Base-by-base conservation (phyloP, 805 yeast genomes). In the Danielia reshetovae region DNA sequence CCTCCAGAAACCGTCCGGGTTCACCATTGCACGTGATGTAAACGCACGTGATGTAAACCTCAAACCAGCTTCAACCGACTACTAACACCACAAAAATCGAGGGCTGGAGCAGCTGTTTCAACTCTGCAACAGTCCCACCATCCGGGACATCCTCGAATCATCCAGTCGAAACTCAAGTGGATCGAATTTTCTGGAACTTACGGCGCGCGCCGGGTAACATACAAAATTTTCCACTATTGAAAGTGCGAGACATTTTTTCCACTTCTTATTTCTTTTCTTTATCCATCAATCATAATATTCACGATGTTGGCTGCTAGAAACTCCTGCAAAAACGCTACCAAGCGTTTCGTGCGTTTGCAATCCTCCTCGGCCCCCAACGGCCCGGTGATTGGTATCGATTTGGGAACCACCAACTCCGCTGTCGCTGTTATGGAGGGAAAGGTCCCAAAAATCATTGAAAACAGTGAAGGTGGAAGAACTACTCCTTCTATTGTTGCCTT, bases 401-500 rank as follows among this genome's bases (percentile, higher is more conserved):
- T 85, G 55, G 94, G 94, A 54, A 85, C 94, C 59, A 85, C 94
- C 59, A 85, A 85, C 70, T 85, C 94, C 22, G 94, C 94, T 36
- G 94, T 85, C 27, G 94, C 94, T 35, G 65, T 84, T 35, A 77
- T 85, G 79, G 89, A 84, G 63, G 85, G 87, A 45, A 74, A 79
- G 58, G 60, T 70, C 40, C 90, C 94, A 39, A 77, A 76, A 63
- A 86, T 85, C 43, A 68, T 85, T 41, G 94, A 85, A 65, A 84
- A 85, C 70, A 61, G 77, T 41, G 85, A 65, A 62, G 73, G 70
- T 70, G 77, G 70, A 48, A 48, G 56, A 48, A 81, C 94, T 33
- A 87, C 96, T 14, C 96, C 97, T 21, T 89, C 97, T 23, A 86
- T 88, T 28, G 96, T 88, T 40, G 96, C 96, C 35, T 88, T 88